These are phyloP conservation scores for Malassezia restricta DNA, from an alignment of 1,284 basidiomycete genomes.

Conservation along the genomic window DNA sequence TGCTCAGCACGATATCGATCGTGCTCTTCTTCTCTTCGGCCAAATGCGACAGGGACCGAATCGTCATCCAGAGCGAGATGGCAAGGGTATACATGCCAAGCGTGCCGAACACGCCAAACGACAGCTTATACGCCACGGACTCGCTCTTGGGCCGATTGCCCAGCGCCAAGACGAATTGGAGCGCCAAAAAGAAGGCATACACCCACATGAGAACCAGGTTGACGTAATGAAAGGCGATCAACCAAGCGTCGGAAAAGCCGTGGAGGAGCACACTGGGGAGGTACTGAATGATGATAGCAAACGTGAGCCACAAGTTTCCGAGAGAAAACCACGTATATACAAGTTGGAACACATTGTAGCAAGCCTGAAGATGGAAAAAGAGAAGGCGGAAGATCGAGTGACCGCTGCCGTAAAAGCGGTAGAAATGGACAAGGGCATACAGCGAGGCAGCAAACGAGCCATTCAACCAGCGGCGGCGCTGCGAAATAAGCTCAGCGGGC, in stretches of 20 bases:
- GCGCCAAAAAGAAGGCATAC: constrained; percentile 72
- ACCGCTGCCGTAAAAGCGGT: constrained; percentile 75
- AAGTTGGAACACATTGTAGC: constrained; percentile 80
- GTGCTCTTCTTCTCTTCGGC: constrained; percentile 9
- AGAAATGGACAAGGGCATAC: constrained; percentile 77
- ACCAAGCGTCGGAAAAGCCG: constrained; percentile 57
- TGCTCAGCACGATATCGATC: constrained; percentile 25
- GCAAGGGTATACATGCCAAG: constrained; percentile 39
- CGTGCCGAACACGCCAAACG: constrained; percentile 56
- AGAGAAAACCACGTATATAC: constrained; percentile 85
- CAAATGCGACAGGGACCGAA: constrained; percentile 21
- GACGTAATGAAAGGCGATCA: constrained; percentile 59
- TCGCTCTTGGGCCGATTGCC: constrained; percentile 92
- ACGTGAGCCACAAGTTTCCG: constrained; percentile 88
- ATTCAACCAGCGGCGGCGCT: constrained; percentile 87
- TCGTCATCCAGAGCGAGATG: constrained; percentile 42
- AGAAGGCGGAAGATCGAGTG: constrained; percentile 73
- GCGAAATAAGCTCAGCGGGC: constrained; percentile 68
- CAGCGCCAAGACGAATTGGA: constrained; percentile 78
- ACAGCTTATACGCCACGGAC: constrained; percentile 64
- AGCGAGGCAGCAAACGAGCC: constrained; percentile 92
- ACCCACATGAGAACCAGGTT: constrained; percentile 72
- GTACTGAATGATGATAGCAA: constrained; percentile 86
- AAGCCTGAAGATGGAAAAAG: constrained; percentile 84
- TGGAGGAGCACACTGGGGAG: constrained; percentile 62